Conservation (phyloP, 495 filamentous ascomycete species). For the Neurospora sp. region DNA sequence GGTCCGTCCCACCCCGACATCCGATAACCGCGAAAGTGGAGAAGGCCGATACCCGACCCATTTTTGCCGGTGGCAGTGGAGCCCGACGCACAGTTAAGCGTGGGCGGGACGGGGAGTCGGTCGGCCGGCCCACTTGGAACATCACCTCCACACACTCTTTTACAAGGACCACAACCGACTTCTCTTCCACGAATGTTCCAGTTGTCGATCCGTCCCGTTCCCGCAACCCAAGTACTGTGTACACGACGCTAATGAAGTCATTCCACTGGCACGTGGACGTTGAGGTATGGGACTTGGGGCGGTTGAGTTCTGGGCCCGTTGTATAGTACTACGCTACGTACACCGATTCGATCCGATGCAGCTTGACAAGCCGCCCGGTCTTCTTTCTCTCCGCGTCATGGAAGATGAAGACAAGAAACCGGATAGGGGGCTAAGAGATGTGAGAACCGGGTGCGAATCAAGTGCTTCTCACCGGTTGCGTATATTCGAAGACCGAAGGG, state of each 20-base stretch:
- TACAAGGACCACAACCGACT: not conserved
- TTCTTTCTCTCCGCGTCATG: not conserved
- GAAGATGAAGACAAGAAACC: not conserved
- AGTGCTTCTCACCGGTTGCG: not conserved
- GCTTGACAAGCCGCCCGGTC: too few species aligned
- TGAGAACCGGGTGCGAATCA: not conserved
- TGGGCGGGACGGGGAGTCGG: not conserved
- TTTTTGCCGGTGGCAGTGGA: not conserved
- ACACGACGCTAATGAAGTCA: not conserved
- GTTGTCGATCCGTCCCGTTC: not conserved
- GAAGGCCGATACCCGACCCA: not conserved
- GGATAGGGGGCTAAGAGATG: not conserved
- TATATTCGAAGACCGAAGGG: not conserved
- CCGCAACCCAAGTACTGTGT: not conserved
- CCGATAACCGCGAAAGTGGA: not conserved
- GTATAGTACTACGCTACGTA: not conserved
- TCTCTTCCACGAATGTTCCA: not conserved
- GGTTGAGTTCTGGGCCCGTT: not conserved
- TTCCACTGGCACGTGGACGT: not conserved
- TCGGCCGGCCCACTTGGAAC: not conserved
- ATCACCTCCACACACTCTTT: not conserved
- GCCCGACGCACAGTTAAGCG: not conserved
- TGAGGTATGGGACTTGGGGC: too few species aligned
- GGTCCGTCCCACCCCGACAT: not conserved
- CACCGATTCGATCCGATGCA: not conserved